Percentiles rank a stretch among this genome's conserved stretches.
Conservation (phyloP, 1,284 basidiomycete genomes). For the Farysia itapuensis region DNA sequence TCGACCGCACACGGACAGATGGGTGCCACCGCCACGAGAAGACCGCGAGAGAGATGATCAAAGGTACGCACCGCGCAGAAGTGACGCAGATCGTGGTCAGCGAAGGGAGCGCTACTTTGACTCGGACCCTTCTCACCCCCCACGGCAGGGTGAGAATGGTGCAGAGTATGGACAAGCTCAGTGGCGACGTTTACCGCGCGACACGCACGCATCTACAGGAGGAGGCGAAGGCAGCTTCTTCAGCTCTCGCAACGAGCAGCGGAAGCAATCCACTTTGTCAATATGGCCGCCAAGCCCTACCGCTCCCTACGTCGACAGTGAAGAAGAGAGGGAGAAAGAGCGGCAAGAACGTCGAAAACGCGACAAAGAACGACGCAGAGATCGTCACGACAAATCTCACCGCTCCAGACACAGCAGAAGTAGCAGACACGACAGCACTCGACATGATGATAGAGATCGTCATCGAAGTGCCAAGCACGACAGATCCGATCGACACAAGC, state of each 20-base stretch:
- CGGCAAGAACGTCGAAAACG: conserved; percentile 11
- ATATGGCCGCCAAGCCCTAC: conserved; percentile 47
- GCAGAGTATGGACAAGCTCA: conserved; percentile 27
- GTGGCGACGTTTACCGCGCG: conserved; percentile 29
- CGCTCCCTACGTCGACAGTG: conserved; percentile 30
- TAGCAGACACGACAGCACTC: background rate
- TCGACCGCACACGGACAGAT: conserved; percentile 19
- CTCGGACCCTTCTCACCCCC: background rate
- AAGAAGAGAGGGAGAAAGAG: conserved; percentile 34
- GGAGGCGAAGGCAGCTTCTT: conserved; percentile 24
- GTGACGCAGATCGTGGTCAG: conserved; percentile 3
- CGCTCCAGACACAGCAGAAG: background rate
- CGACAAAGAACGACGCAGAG: conserved; percentile 3
- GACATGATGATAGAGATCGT: too few relatives aligned
- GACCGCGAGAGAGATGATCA: conserved; percentile 1
- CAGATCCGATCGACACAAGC: background rate
- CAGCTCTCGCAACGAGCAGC: conserved; percentile 37
- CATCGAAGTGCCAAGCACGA: background rate
- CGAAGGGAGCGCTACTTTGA: conserved; percentile 24
- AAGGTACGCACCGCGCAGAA: conserved; percentile 1
- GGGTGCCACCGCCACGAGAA: conserved; percentile 29
- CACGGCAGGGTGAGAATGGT: background rate
- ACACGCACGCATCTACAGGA: conserved; percentile 9
- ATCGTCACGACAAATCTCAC: background rate
- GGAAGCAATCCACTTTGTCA: conserved; percentile 37